Conservation (phyloP, 805 yeast genomes). For the Metschnikowia bowlesiae region DNA sequence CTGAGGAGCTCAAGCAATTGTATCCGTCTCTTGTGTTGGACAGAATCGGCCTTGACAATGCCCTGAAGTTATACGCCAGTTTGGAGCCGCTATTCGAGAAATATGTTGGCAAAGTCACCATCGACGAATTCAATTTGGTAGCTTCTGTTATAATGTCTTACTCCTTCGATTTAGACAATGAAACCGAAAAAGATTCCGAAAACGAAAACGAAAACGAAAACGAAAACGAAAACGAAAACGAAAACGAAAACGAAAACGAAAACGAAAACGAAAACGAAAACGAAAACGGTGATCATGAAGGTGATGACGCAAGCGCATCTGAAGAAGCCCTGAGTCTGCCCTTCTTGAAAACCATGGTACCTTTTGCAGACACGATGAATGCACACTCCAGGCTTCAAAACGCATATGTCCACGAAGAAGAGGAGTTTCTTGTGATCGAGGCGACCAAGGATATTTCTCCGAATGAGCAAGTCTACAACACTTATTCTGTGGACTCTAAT, state of each 20-base stretch:
- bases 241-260: constrained; percentile 26
- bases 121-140: constrained; percentile 61
- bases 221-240: constrained; percentile 27
- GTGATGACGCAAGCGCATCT: neutral
- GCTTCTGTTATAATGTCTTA: constrained; percentile 86
- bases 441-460: constrained; percentile 54
- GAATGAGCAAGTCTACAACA: constrained; percentile 79
- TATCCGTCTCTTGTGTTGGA: constrained; percentile 66
- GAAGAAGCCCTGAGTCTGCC: constrained; percentile 9
- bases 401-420: constrained; percentile 59
- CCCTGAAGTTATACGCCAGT: constrained; percentile 52
- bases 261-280: constrained; percentile 12
- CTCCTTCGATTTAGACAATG: constrained; percentile 73
- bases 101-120: constrained; percentile 24
- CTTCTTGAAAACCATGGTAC: constrained; percentile 79
- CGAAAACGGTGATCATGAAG: constrained; percentile 20
- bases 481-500: constrained; percentile 88
- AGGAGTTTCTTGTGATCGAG: constrained; percentile 59
- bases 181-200: constrained; percentile 18
- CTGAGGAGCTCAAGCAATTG: constrained; percentile 51
- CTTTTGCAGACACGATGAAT: constrained; percentile 86
- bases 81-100: constrained; percentile 6
- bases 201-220: constrained; percentile 18
- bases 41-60: constrained; percentile 67
- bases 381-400: constrained; percentile 76